These are phyloP conservation scores for Leccinum imitatum DNA, from an alignment of 768 basidiomycete species.

Conservation along the genomic window DNA sequence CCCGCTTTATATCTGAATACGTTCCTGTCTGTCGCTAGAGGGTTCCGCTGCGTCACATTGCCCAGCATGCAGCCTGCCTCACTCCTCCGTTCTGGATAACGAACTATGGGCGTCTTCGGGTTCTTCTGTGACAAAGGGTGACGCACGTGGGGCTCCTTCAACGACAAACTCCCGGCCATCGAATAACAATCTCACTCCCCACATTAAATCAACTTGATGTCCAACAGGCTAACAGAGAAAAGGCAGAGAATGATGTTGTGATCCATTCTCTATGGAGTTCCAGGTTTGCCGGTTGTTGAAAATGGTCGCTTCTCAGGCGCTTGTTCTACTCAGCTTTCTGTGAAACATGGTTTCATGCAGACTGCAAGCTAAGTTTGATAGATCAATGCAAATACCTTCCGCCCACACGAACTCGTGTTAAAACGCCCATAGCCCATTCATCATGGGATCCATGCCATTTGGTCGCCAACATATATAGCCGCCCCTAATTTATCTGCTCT, in stretches of 20 bases:
- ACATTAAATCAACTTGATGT: no score
- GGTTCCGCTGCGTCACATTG: background rate
- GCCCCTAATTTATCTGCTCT: background rate
- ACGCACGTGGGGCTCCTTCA: background rate
- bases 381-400: background rate
- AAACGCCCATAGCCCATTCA: background rate
- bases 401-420: background rate
- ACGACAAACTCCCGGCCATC: background rate
- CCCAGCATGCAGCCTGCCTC: background rate
- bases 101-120: background rate
- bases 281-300: background rate
- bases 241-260: no score
- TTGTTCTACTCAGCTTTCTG: background rate
- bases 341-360: background rate
- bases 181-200: background rate
- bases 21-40: background rate
- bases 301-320: background rate
- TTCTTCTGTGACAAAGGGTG: background rate
- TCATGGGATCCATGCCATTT: background rate
- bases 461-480: background rate
- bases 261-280: background rate
- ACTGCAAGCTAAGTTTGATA: background rate
- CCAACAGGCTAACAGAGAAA: background rate
- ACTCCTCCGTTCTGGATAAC: background rate
- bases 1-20: conserved; percentile 10